These are phyloP conservation scores for Persicaria tinctoria DNA, from an alignment of 148 eudicot species.

Conservation along the genomic window DNA sequence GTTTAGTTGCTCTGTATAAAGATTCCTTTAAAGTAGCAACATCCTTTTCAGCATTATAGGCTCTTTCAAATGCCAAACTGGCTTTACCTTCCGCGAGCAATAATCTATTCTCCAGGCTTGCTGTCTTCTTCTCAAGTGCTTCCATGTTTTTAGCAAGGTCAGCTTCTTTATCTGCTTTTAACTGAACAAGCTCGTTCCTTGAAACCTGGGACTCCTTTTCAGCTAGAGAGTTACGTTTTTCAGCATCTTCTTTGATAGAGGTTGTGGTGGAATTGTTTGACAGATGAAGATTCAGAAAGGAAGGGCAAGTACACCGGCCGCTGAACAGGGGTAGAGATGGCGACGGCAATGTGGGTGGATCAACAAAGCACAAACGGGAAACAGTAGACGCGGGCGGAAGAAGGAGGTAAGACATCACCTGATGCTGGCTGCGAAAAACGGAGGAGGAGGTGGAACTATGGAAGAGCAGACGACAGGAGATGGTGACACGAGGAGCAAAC, in stretches of 20 bases:
- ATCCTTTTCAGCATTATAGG: slow-evolving; percentile 65
- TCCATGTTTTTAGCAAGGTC: slow-evolving; percentile 51
- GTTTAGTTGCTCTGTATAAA: slow-evolving; percentile 37
- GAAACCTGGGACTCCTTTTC: slow-evolving; percentile 37
- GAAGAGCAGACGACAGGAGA: no score
- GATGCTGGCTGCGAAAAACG: no score
- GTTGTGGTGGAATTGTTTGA: no score
- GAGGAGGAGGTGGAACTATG: no score
- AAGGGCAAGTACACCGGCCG: no score
- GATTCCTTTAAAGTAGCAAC: slow-evolving; percentile 48
- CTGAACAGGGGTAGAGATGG: no score
- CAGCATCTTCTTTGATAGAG: slow-evolving; percentile 38
- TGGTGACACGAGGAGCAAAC: no score
- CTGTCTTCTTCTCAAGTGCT: slow-evolving; percentile 54
- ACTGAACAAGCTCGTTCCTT: slow-evolving; percentile 37
- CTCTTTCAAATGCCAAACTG: slow-evolving; percentile 35
- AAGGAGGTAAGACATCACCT: no score
- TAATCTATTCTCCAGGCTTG: slow-evolving; percentile 57
- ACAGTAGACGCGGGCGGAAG: no score
- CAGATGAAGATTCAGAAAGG: no score
- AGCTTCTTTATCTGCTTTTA: slow-evolving; percentile 45
- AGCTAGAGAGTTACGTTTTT: slow-evolving; percentile 31
- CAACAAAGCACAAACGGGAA: no score
- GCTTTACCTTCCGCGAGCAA: slow-evolving; percentile 52
- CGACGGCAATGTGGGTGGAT: no score